Evolutionary conservation across 768 basidiomycete genomes (phyloP), one percentile per base, ranked within the genome.

Genomic region (Boletus speciosus): DNA sequence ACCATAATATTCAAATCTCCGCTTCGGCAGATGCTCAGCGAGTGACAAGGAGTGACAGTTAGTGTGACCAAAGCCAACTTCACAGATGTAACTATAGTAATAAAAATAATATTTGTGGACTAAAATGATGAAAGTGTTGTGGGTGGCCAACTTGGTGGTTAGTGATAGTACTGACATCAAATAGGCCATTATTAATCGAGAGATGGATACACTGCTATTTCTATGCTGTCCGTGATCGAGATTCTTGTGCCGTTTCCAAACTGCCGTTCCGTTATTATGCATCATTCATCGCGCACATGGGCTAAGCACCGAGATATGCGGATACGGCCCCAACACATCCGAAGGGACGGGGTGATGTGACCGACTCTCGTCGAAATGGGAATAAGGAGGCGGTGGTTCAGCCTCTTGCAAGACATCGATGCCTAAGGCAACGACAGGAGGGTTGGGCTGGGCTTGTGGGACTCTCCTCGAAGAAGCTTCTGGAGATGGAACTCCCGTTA

Each of bases 291-390:
- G n/a, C 10, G 38, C 46, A 29, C 23, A 27, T 34, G 53, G 35
- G 16, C 25, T 43, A 4, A 64, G 49, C 10, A 52, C 19, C 1
- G 60, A 56, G 8, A 63, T 63, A 34, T 57, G 59, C 0, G 67
- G 68, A 31, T 67, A 68, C 19, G 54, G 64, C 21, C 63, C 57
- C 37, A 68, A 45, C 0, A 44, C 47, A 15, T 60, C 61, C 21
- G 61, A 57, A 29, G 55, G 51, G 2, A 32, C 31, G 12, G 50
- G 55, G 25, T 43, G 56, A 27, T 44, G 46, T 8, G 54, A 46
- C 19, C 48, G 59, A 21, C 41, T 51, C 15, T 61, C 41, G 37
- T 72, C 69, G 32, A 69, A 66, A 29, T 57, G 61, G 9, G 62
- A 62, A 51, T 71, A 68, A 38, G 61, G 48, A 6, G 67, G 65